Evolutionary conservation across 176 grass and related monocot species (phyloP), one percentile per base, ranked within the genome.

Genomic region (Zea luxurians): DNA sequence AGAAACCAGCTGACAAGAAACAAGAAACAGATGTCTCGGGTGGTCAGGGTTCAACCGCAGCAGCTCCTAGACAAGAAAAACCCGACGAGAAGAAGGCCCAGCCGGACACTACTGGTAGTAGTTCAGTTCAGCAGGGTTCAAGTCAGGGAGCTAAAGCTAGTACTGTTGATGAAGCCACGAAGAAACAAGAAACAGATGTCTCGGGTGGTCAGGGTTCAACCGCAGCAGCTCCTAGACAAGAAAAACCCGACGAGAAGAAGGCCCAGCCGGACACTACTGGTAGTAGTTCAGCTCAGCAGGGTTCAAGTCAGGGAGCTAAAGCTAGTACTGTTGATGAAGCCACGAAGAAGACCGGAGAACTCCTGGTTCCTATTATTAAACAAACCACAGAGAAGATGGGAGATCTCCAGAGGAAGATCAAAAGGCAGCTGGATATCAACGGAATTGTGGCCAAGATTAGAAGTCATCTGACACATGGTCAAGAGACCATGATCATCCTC

Each of bases 351-450:
- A 58, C 16, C 0, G 9, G 8, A 47, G 17, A 58, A 58, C 18
- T 18, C 54, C 54, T 58, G n/a, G 17, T 8, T 38, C 10, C 34
- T 37, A 1, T 7, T 42, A 1, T 83, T 13, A 0, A 27, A 45
- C 2, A 34, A 48, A 61, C 9, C 1, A 12, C 2, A 7, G 0
- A 15, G 16, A 80, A 16, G 54, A 38, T 71, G 0, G 0, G 13
- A 6, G 0, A 13, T 2, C 1, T 48, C 38, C 0, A 2, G 35
- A 0, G 0, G 10, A 2, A 2, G 55, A 4, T 71, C 11, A 0
- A 15, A 71, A 0, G 17, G 3, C 66, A 61, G 34, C 16, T 80
- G 42, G 0, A 20, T 0, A 48, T 71, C 43, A 80, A 71, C 13
- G 66, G 67, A 3, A 62, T 71, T 1, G 27, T 61, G 2, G 44